Base-by-base conservation (phyloP, 2,329 filamentous ascomycete species). In the Talaromyces piceae region DNA sequence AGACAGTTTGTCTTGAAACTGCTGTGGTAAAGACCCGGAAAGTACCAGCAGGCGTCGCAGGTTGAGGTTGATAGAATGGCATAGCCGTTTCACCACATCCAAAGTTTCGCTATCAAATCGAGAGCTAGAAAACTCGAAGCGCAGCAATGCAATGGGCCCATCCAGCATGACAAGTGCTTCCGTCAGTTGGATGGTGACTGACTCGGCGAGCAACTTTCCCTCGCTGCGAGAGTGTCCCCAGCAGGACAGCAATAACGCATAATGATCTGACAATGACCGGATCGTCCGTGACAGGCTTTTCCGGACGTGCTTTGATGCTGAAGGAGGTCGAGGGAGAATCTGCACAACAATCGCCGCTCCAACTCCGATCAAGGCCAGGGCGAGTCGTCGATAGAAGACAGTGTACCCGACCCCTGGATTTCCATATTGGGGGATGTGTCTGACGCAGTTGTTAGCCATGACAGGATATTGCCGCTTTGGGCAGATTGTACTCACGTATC, bases 301-400 rank as follows among this genome's bases (percentile, higher is more conserved):
- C 56, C 69, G 67, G 33, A 75, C 64, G 50, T 77, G 73, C 0
- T 61, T 64, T 0, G 73, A 71, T 0, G 73, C 74, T 0, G 75
- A 77, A 0, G 75, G 74, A 0, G 75, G 74, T 0, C 63, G 65
- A 0, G 75, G 75, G 46, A 77, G 71, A 0, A 77, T 50, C 50
- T 77, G 73, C 0, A 78, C 71, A 5, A 77, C 60, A 0, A 69
- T 61, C 0, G 74, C 70, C 0, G 69, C 74, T 0, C 59, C 59
- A 8, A 75, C 68, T 0, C 76, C 76, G 2, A 77, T 58, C 4
- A 78, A 55, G 0, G 77, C 75, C 0, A 73, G 67, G 1, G 63
- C 45, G 3, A 68, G 55, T 39, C 75, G 71, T 25, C 72, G 71
- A 71, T 74, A 78, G 54, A 78, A 78, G 5, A 75, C 69, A 41